Conservation (phyloP, 176 grass and related monocot species). For the Zea luxurians region DNA sequence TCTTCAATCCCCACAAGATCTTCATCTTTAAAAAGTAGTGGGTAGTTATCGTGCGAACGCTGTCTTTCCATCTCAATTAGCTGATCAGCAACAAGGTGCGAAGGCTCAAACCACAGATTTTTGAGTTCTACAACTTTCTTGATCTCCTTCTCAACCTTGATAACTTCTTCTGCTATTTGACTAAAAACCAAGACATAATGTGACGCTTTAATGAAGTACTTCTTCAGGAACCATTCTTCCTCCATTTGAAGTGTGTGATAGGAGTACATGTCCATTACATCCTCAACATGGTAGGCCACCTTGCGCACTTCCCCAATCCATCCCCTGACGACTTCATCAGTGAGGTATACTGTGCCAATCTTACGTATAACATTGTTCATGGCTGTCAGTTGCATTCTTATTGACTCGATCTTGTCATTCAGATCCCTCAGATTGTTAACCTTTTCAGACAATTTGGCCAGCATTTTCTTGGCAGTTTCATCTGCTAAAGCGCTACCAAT, state of each 20-base stretch:
- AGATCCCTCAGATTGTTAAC: slow-evolving; percentile 23
- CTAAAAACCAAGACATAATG: neutral
- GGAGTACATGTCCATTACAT: slow-evolving; percentile 5
- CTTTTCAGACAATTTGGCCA: slow-evolving; percentile 24
- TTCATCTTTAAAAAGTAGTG: neutral
- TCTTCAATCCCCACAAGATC: slow-evolving; percentile 7
- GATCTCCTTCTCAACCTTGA: neutral
- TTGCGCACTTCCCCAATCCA: slow-evolving; percentile 28
- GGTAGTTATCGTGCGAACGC: neutral
- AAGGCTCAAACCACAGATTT: neutral
- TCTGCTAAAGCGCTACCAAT: slow-evolving; percentile 1
- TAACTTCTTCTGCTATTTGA: neutral
- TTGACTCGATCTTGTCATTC: slow-evolving; percentile 6
- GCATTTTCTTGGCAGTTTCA: neutral
- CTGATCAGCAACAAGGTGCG: neutral
- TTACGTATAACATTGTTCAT: slow-evolving; percentile 30
- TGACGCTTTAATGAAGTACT: neutral
- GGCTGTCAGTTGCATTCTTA: neutral
- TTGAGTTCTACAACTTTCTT: neutral
- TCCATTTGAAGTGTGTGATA: neutral
- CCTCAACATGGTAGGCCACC: neutral
- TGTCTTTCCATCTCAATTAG: neutral
- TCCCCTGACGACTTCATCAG: neutral
- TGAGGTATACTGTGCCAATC: slow-evolving; percentile 32
- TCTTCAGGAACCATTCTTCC: neutral